Evolutionary conservation across 2,329 filamentous ascomycete species (phyloP).

Genomic region (Tolypocladium ovalisporum): DNA sequence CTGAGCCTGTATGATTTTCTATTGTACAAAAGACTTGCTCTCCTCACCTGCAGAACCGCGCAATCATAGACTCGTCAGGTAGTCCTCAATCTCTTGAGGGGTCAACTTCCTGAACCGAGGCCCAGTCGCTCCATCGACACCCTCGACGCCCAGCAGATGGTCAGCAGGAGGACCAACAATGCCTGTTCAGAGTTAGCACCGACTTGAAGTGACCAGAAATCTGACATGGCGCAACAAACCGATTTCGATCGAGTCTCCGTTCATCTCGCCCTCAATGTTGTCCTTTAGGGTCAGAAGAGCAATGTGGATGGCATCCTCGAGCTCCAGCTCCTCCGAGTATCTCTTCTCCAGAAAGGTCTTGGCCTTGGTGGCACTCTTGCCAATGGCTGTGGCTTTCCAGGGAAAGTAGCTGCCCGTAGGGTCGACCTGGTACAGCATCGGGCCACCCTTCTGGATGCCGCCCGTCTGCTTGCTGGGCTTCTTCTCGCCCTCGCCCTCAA

Average conservation of each 20-base stretch:
- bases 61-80: slow-evolving; percentile 88
- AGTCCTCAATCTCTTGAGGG: slow-evolving; percentile 98
- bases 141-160: slow-evolving; percentile 83
- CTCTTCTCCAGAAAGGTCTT: slow-evolving; percentile 99
- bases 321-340: slow-evolving; percentile 92
- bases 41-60: slow-evolving; percentile 10
- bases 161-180: slow-evolving; percentile 93
- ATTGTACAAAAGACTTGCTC: slow-evolving; percentile 31
- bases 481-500: slow-evolving; percentile 55
- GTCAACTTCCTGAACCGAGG: slow-evolving; percentile 90
- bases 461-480: slow-evolving; percentile 78
- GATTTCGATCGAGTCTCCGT: slow-evolving; percentile 95
- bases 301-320: slow-evolving; percentile 98
- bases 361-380: slow-evolving; percentile 94
- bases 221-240: slow-evolving; percentile 49
- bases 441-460: slow-evolving; percentile 88
- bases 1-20: slow-evolving; percentile 31
- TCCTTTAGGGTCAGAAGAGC: slow-evolving; percentile 95
- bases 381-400: slow-evolving; percentile 98
- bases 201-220: not conserved
- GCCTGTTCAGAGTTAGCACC: slow-evolving; percentile 40
- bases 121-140: slow-evolving; percentile 72
- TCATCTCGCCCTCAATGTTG: slow-evolving; percentile 99
- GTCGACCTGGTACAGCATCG: slow-evolving; percentile 97
- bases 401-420: slow-evolving; percentile 98